A percentile compares a stretch with the other conserved stretches of the same genome.
Evolutionary conservation across 768 basidiomycete genomes (phyloP).

Genomic region (Tulasnella sp.): DNA sequence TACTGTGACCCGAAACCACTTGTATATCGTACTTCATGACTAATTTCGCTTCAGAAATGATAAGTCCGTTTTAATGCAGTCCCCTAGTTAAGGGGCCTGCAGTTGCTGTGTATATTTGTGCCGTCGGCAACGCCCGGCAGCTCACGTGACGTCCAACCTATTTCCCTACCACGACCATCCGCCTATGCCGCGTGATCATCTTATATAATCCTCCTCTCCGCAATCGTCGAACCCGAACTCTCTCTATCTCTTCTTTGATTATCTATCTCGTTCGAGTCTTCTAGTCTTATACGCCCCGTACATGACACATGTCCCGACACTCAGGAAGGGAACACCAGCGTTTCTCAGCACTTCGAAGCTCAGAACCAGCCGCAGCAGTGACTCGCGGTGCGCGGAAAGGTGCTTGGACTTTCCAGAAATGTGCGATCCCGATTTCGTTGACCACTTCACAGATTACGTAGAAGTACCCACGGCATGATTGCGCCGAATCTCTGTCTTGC

Average conservation of each 20-base stretch:
- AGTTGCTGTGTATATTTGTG: neutral
- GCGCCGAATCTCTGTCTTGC: neutral
- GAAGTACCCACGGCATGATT: too few species aligned
- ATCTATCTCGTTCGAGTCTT: too few species aligned
- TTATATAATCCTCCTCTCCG: neutral
- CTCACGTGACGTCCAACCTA: neutral
- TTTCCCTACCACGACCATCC: neutral
- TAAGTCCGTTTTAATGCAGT: neutral
- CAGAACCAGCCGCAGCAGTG: neutral
- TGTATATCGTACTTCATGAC: conserved; percentile 47
- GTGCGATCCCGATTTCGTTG: neutral
- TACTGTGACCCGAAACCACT: conserved; percentile 62
- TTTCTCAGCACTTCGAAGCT: neutral
- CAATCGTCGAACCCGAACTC: neutral
- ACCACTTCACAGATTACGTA: neutral
- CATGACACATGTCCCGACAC: neutral
- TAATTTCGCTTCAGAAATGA: neutral
- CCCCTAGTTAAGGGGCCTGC: neutral
- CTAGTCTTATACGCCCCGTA: neutral
- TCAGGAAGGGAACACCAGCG: neutral
- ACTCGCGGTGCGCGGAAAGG: neutral
- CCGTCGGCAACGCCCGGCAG: neutral
- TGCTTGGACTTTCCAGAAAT: neutral
- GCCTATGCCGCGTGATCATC: neutral
- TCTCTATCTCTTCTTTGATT: too few species aligned